These are phyloP conservation scores for Pseudocercospora fijiensis DNA, from an alignment of 2,329 filamentous ascomycete genomes.

Conservation along the genomic window DNA sequence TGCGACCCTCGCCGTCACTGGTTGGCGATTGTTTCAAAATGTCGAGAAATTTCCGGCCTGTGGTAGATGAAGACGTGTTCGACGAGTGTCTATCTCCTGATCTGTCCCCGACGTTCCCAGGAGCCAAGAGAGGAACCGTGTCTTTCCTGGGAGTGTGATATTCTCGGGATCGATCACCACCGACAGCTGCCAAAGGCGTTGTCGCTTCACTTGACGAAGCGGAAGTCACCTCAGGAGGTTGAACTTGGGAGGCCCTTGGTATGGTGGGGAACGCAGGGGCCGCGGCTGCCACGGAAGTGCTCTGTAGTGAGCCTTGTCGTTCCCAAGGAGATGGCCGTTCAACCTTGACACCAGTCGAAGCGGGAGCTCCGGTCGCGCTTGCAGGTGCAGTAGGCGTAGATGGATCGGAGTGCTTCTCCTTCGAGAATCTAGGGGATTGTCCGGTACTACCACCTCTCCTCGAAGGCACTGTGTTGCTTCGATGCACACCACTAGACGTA, in stretches of 20 bases:
- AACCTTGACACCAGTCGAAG: constrained; percentile 15
- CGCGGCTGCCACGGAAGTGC: constrained; percentile 30
- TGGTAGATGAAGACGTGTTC: constrained; percentile 31
- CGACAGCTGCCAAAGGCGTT: constrained; percentile 36
- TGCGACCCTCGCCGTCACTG: constrained; percentile 54
- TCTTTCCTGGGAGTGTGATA: constrained; percentile 37
- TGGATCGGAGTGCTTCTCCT: constrained; percentile 54
- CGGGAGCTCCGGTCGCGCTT: constrained; percentile 14
- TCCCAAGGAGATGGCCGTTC: constrained; percentile 28
- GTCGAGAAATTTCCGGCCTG: constrained; percentile 53
- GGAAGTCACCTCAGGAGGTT: constrained; percentile 42
- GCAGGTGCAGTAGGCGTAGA: constrained; percentile 46
- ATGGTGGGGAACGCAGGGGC: constrained; percentile 29
- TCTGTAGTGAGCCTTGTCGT: constrained; percentile 33
- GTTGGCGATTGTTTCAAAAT: constrained; percentile 70
- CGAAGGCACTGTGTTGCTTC: constrained; percentile 91
- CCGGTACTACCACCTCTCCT: constrained; percentile 69
- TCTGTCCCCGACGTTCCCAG: constrained; percentile 27
- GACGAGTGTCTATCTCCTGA: constrained; percentile 32
- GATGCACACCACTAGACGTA: constrained; percentile 55
- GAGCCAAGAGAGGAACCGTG: constrained; percentile 41
- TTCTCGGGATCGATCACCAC: constrained; percentile 35
- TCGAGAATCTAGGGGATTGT: constrained; percentile 62
- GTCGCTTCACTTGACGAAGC: constrained; percentile 43
- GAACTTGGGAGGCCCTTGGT: constrained; percentile 16